These are phyloP conservation scores for Hymenotorrendiella dingleyae DNA, from an alignment of 2,329 filamentous ascomycete genomes.

Conservation along the genomic window DNA sequence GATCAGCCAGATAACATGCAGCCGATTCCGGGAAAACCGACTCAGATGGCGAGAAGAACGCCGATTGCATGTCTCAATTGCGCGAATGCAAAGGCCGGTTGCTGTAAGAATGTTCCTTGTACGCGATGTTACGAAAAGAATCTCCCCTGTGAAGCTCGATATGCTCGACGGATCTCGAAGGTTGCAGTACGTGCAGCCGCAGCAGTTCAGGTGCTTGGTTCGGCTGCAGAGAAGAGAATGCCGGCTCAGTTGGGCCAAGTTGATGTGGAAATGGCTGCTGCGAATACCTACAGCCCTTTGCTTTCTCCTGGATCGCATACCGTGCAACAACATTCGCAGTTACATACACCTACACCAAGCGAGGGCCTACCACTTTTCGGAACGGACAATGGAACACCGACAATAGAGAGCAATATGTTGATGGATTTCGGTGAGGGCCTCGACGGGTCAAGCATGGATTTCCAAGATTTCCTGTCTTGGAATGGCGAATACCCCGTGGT, in stretches of 20 bases:
- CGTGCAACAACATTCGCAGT: not conserved
- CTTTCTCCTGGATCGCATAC: not conserved
- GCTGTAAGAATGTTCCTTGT: constrained; percentile 45
- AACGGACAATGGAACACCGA: not conserved
- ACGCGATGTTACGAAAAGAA: constrained; percentile 44
- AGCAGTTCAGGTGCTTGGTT: not conserved
- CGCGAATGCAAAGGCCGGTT: constrained; percentile 45
- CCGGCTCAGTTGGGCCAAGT: constrained; percentile 3
- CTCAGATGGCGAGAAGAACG: constrained; percentile 36
- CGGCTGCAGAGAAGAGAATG: constrained; percentile 1
- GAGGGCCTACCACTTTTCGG: not conserved
- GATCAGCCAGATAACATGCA: constrained; percentile 43
- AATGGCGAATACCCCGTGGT: constrained; percentile 2
- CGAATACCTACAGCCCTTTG: not conserved
- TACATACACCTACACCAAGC: not conserved
- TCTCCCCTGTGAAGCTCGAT: constrained; percentile 42
- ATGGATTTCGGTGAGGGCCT: constrained; percentile 7
- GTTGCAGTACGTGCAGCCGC: constrained; percentile 15
- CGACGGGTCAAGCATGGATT: constrained; percentile 1
- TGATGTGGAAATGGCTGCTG: constrained; percentile 2
- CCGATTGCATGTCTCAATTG: constrained; percentile 46
- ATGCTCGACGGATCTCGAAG: constrained; percentile 46
- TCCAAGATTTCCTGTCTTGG: constrained; percentile 8
- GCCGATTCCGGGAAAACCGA: constrained; percentile 37
- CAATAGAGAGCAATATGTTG: not conserved